These are phyloP conservation scores for Lentinula edodes DNA, from an alignment of 768 basidiomycete genomes.

Conservation along the genomic window DNA sequence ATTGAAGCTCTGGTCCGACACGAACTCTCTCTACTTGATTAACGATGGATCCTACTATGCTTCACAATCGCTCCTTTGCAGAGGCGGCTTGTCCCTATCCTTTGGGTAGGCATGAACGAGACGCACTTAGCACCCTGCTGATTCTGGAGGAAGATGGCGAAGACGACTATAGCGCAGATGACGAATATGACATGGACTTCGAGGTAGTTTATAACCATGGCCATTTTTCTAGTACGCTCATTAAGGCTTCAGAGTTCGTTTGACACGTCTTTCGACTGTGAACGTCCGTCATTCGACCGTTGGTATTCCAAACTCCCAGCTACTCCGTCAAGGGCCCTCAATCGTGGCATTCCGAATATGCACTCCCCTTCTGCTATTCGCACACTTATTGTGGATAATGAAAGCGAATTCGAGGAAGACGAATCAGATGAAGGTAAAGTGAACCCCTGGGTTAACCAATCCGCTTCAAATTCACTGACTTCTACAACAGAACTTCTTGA, in stretches of 20 bases:
- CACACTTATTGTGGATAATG: background rate
- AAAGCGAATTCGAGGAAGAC: background rate
- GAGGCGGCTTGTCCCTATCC: background rate
- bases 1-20: background rate
- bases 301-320: background rate
- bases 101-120: background rate
- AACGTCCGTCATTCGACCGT: background rate
- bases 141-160: background rate
- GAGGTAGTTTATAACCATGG: background rate
- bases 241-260: background rate
- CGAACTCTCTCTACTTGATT: background rate
- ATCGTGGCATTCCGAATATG: background rate
- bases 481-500: background rate
- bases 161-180: background rate
- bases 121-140: background rate
- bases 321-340: background rate
- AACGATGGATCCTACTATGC: background rate
- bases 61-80: background rate
- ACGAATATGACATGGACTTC: background rate
- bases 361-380: background rate
- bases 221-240: background rate
- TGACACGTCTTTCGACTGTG: background rate
- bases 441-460: background rate
- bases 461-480: no score
- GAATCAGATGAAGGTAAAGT: background rate